Evolutionary conservation across 495 filamentous ascomycete genomes (phyloP), one percentile per base, ranked within the genome.

Genomic region (Penicillium riverlandense): DNA sequence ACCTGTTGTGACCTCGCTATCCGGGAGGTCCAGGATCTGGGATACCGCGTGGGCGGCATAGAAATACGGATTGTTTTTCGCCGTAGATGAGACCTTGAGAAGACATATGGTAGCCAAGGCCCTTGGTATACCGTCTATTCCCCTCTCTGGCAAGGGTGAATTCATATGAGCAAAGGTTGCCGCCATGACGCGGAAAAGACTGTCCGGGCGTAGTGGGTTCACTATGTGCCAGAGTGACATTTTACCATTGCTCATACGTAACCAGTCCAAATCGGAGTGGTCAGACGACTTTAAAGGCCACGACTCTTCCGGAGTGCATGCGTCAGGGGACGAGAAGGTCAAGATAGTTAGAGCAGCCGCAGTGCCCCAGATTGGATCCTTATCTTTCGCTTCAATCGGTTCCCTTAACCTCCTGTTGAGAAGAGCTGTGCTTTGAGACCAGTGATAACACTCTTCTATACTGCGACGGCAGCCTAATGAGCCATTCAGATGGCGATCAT

Each of bases 321-420:
- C 59, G 12, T 73, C 64, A 14, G 57, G 53, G 29, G 58, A 58
- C 8, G 65, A 65, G 47, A 75, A 68, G 38, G 55, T 51, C 7
- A 72, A 45, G 7, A 70, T 54, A 12, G 44, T 55, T 29, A 72
- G 53, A 39, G 59, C 55, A 31, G 67, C 63, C 0, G 68, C 70
- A 30, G 70, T 71, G 10, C 53, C 71, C 67, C 66, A 74, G 11
- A 74, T 58, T 40, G 71, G 37, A 53, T 75, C 72, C 37, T 60
- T 63, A 15, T 71, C 68, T 41, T 58, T 43, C 6, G 47, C n/a
- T 43, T 55, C 28, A 28, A 72, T 64, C 0, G 69, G 63, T 38
- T 59, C 41, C 3, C 39, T 34, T 42, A 75, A 29, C 30, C 55
- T 51, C 32, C 45, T 62, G 49, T 66, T 65, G 11, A 75, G 47